phyloP scores from a whole-genome alignment of 768 basidiomycete genomes.

The Daedalea quercina region DNA sequence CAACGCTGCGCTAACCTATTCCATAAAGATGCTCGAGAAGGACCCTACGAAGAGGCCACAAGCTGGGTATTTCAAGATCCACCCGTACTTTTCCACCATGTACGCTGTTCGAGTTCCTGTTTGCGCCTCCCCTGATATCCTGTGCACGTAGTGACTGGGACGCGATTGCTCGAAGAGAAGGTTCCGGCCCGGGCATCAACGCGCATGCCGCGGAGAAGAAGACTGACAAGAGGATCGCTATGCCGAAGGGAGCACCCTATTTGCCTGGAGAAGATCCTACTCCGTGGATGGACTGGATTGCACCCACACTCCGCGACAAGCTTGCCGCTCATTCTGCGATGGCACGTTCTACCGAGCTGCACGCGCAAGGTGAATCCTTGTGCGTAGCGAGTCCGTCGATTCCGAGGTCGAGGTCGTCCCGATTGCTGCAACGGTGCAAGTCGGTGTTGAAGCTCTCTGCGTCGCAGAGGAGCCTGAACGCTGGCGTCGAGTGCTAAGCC shows the following conservation, averaged over 20 bases:
- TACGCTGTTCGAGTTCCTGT: conserved; percentile 1
- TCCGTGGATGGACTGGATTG: neutral
- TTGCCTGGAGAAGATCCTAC: neutral
- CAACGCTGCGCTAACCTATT: neutral
- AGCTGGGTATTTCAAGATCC: conserved; percentile 10
- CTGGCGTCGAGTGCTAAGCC: too few relatives aligned
- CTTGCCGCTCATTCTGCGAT: neutral
- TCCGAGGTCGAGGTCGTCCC: neutral
- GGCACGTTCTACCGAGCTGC: too few relatives aligned
- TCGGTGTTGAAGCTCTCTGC: neutral
- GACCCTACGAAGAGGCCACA: conserved; percentile 9
- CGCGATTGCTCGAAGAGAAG: neutral
- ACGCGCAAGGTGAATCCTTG: too few relatives aligned
- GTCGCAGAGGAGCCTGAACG: neutral
- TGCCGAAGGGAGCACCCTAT: neutral
- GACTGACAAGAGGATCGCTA: neutral
- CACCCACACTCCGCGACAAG: neutral
- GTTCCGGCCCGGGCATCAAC: neutral
- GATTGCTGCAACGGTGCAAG: neutral
- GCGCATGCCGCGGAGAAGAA: neutral
- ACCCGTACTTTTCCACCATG: conserved; percentile 10
- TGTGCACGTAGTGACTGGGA: neutral
- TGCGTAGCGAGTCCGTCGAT: neutral
- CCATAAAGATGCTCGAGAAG: conserved; percentile 15
- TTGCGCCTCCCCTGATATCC: neutral